Percentiles rank a stretch among this genome's conserved stretches.
These are phyloP conservation scores for Physcia stellaris DNA, from an alignment of 495 filamentous ascomycete species.

Conservation along the genomic window DNA sequence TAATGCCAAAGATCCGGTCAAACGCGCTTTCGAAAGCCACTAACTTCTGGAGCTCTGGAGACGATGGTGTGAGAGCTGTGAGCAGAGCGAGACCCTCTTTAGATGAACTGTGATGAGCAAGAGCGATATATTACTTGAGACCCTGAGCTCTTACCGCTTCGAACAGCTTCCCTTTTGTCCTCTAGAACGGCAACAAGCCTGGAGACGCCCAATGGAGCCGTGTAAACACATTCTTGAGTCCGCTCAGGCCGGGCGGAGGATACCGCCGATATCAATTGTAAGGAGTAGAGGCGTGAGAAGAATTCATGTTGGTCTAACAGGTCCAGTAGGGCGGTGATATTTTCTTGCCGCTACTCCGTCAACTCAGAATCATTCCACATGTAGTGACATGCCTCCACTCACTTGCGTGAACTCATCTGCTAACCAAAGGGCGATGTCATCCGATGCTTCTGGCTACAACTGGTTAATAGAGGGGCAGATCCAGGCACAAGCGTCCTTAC, in stretches of 20 bases:
- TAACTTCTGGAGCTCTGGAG: conserved; percentile 80
- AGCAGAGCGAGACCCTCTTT: conserved; percentile 54
- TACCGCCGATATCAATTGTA: conserved; percentile 82
- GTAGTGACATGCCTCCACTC: conserved; percentile 11
- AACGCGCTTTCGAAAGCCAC: conserved; percentile 93
- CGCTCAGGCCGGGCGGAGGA: conserved; percentile 75
- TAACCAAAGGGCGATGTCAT: conserved; percentile 92
- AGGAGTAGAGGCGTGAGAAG: conserved; percentile 82
- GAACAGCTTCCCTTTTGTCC: conserved; percentile 75
- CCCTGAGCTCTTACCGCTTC: conserved; percentile 50
- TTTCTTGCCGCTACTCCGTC: conserved; percentile 72
- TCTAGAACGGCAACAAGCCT: conserved; percentile 72
- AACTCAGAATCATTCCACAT: conserved; percentile 26
- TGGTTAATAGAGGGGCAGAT: conserved; percentile 16
- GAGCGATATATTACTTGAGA: background rate
- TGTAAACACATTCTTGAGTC: conserved; percentile 90
- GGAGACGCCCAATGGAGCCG: conserved; percentile 75
- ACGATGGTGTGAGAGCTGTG: conserved; percentile 53
- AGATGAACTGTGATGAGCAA: background rate
- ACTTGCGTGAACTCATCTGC: conserved; percentile 97
- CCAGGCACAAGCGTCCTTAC: conserved; percentile 27
- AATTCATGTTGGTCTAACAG: conserved; percentile 81
- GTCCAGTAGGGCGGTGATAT: conserved; percentile 81
- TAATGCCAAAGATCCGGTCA: conserved; percentile 68
- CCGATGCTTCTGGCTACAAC: conserved; percentile 74